Conservation (phyloP, 495 filamentous ascomycete species). For the Talaromyces borbonicus region DNA sequence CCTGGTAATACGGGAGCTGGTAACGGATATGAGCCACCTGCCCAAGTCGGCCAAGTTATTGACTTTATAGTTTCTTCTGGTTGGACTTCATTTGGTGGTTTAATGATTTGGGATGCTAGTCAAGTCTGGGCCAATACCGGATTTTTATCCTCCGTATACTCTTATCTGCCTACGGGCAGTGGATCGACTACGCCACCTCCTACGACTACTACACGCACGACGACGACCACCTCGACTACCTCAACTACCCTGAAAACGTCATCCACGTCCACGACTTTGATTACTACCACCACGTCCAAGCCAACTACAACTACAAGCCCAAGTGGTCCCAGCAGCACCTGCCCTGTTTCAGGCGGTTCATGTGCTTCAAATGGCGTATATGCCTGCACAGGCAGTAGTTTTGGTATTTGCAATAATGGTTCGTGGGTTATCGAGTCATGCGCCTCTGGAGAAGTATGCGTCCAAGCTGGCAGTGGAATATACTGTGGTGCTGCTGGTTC, state of each 20-base stretch:
- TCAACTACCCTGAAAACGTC: neutral
- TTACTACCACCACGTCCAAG: neutral
- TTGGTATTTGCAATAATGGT: conserved; percentile 4
- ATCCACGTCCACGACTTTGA: neutral
- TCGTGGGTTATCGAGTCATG: conserved; percentile 5
- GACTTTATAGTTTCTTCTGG: conserved; percentile 40
- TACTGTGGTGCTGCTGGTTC: neutral
- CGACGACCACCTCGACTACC: neutral
- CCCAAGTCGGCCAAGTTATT: conserved; percentile 37
- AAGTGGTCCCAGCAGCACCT: conserved; percentile 3
- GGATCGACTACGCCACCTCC: neutral
- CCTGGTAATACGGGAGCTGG: conserved; percentile 49
- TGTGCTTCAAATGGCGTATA: neutral
- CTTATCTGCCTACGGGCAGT: conserved; percentile 1
- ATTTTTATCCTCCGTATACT: conserved; percentile 21
- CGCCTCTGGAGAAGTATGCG: conserved; percentile 1
- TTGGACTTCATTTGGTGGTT: conserved; percentile 48
- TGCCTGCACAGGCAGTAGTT: conserved; percentile 3
- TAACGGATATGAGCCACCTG: conserved; percentile 44
- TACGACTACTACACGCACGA: neutral
- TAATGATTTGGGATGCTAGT: conserved; percentile 65
- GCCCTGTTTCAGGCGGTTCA: conserved; percentile 3
- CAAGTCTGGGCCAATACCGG: conserved; percentile 51
- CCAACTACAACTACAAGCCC: neutral
- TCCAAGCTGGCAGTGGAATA: neutral